These are phyloP conservation scores for Yamadazyma dendronema DNA, from an alignment of 1,139 yeast species.

Conservation along the genomic window DNA sequence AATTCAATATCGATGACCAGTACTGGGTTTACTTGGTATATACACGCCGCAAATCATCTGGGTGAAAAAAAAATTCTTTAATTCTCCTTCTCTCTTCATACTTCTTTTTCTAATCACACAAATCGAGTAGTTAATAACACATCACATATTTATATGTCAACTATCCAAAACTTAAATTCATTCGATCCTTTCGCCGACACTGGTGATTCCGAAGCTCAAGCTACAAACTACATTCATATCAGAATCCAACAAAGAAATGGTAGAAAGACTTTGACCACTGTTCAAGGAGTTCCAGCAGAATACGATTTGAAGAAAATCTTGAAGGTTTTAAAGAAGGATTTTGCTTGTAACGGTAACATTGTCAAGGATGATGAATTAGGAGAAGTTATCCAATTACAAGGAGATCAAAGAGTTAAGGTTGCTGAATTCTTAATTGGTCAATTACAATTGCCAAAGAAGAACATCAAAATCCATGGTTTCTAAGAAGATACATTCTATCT, in stretches of 20 bases:
- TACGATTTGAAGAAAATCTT: constrained; percentile 93
- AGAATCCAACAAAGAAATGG: constrained; percentile 99
- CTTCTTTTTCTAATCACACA: background rate
- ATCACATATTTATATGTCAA: constrained; percentile 54
- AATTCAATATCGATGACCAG: no score
- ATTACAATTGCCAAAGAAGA: constrained; percentile 89
- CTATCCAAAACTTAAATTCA: constrained; percentile 96
- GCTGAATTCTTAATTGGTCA: constrained; percentile 88
- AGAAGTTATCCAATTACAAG: constrained; percentile 96
- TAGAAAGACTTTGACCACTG: constrained; percentile 97
- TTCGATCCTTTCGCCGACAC: constrained; percentile 99
- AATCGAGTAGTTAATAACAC: background rate
- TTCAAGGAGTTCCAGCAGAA: constrained; percentile 94
- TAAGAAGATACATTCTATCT: constrained; percentile 29
- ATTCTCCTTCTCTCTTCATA: no score
- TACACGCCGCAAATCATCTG: background rate
- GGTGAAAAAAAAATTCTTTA: background rate
- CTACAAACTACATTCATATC: constrained; percentile 93
- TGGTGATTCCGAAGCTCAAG: constrained; percentile 98
- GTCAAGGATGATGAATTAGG: constrained; percentile 96
- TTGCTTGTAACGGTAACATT: constrained; percentile 98
- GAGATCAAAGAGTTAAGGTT: constrained; percentile 97
- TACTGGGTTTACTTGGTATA: background rate
- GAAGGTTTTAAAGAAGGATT: constrained; percentile 93
- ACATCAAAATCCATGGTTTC: constrained; percentile 97